Evolutionary conservation across 2,329 filamentous ascomycete genomes (phyloP), one percentile per base, ranked within the genome.

Genomic region (Ascochyta viciae-villosae): DNA sequence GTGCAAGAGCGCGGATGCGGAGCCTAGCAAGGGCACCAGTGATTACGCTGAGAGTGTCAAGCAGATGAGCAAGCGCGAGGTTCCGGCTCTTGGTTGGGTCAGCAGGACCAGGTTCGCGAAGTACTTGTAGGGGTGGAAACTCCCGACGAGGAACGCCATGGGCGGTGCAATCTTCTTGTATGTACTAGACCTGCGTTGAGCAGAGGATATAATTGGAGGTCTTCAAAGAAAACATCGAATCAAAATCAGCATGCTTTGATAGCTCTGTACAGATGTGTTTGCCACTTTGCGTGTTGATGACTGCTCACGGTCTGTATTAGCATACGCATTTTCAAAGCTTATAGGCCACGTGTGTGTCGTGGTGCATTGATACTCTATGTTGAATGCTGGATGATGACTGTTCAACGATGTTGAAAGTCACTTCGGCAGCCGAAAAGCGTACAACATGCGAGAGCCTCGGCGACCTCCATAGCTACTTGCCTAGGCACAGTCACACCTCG

Each of bases 1-100:
- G 0, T 78, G 76, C 65, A 69, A 70, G 40, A 60, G 76, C 1
- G 63, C 60, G n/a, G 79, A 81, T 58, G 73, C 75, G 3, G 78
- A 81, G 54, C 78, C 78, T 0, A 61, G 58, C 15, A 61, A 76
- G 13, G 79, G 79, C 1, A 80, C 78, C 0, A 74, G 72, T 23
- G 76, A 80, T 38, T 80, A 76, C 42, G 76, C 71, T 2, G 54
- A 74, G 68, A 79, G 76, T 35, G 68, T 75, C 6, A 48, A 45
- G 9, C 42, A 61, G 42, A 66, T 71, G 67, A 52, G 61, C 46
- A 67, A 66, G 52, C 53, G 53, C 19, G 53, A 56, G 37, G 22
- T 56, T 3, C 42, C 48, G 19, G 53, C 53, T 4, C n/a, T 51
- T 3, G 53, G 53, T 1, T 56, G 53, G 53, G 42, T 27, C 0